phyloP scores from a whole-genome alignment of 225 moss, liverwort and hornwort genomes.

The Bryoerythrophyllum caledonicum region DNA sequence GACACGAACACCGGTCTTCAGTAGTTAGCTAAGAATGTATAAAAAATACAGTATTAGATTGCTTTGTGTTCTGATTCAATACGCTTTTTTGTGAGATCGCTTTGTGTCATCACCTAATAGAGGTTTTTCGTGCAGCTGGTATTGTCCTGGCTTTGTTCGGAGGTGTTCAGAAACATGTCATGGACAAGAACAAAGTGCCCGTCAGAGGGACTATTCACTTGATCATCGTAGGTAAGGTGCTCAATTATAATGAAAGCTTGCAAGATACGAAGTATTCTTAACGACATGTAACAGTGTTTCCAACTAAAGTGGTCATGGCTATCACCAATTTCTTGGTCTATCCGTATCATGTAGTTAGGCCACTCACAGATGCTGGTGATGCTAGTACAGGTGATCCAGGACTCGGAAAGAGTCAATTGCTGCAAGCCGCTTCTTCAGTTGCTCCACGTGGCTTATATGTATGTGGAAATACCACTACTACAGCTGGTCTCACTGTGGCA shows the following conservation, averaged over 20 bases:
- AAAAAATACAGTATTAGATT: not conserved
- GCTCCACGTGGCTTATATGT: constrained; percentile 95
- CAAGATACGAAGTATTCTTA: not conserved
- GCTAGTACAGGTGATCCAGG: constrained; percentile 93
- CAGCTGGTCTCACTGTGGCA: constrained; percentile 96
- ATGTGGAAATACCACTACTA: constrained; percentile 93
- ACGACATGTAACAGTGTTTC: constrained; percentile 11
- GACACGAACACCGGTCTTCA: constrained; percentile 6
- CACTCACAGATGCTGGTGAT: constrained; percentile 29
- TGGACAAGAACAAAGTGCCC: constrained; percentile 94
- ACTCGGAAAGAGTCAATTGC: constrained; percentile 93
- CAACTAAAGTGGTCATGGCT: constrained; percentile 8
- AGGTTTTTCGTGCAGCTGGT: constrained; percentile 62
- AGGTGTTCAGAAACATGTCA: constrained; percentile 90
- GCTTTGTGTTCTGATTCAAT: constrained; percentile 18
- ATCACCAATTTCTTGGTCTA: not conserved
- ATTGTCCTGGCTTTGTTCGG: constrained; percentile 91
- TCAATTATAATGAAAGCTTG: constrained; percentile 15
- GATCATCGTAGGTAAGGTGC: constrained; percentile 77
- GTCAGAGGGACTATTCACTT: constrained; percentile 96
- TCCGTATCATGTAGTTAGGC: constrained; percentile 8
- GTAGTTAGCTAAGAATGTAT: constrained; percentile 9
- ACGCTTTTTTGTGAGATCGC: not conserved
- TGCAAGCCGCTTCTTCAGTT: constrained; percentile 86
- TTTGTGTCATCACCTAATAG: not conserved